Percentiles rank a stretch among this genome's conserved stretches.
phyloP scores from a whole-genome alignment of 192 early-diverging fungal genomes.

The Backusella tuberculispora region DNA sequence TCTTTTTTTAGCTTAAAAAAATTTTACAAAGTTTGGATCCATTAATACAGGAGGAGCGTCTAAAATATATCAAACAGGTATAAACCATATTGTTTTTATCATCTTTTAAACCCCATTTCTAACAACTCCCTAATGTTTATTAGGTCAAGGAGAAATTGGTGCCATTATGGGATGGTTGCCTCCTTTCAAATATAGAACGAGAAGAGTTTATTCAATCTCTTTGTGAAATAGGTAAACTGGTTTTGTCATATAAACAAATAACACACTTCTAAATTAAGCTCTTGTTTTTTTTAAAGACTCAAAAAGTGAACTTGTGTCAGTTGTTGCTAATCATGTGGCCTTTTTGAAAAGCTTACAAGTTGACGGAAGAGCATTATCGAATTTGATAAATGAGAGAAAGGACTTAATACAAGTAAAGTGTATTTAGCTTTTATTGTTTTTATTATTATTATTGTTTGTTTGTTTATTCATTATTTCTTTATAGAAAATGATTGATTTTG shows the following conservation, averaged over 20 bases:
- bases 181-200: conserved; percentile 46
- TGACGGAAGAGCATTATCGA: conserved; percentile 37
- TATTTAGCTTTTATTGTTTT: background rate
- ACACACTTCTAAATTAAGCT: background rate
- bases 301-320: conserved; percentile 8
- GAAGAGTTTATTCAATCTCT: conserved; percentile 43
- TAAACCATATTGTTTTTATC: background rate
- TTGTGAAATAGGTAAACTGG: conserved; percentile 40
- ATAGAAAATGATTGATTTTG: conserved; percentile 77
- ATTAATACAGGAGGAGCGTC: background rate
- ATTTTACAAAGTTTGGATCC: background rate
- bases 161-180: conserved; percentile 48
- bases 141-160: conserved; percentile 35
- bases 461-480: background rate
- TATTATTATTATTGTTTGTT: background rate
- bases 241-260: background rate
- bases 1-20: conserved; percentile 11
- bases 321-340: conserved; percentile 31
- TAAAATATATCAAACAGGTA: conserved; percentile 20
- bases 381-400: conserved; percentile 50
- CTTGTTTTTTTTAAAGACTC: conserved; percentile 10
- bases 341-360: conserved; percentile 29
- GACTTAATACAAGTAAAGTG: conserved; percentile 50
- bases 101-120: conserved; percentile 23
- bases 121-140: conserved; percentile 32